These are phyloP conservation scores for Hemerocallis citrina DNA, from an alignment of 106 monocot genomes.

Conservation along the genomic window DNA sequence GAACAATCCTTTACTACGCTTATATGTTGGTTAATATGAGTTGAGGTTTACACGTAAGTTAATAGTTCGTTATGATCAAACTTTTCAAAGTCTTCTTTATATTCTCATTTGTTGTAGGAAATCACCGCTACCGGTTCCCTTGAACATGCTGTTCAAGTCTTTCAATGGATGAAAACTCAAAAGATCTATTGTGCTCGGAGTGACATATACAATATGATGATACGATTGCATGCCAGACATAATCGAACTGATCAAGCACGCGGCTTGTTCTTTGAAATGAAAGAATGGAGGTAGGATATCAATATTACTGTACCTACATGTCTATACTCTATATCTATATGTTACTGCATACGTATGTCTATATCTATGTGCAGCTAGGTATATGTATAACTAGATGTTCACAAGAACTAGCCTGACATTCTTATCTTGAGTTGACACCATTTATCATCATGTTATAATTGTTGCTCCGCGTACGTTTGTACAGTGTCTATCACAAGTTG, in stretches of 20 bases:
- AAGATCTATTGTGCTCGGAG: conserved; percentile 46
- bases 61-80: not conserved
- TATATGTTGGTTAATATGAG: not conserved
- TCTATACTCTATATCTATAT: not conserved
- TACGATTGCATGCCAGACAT: conserved; percentile 73
- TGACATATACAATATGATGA: conserved; percentile 59
- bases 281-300: conserved; percentile 62
- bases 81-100: not conserved
- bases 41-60: not conserved
- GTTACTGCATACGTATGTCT: not conserved
- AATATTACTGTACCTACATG: not conserved
- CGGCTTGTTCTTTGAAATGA: conserved; percentile 97
- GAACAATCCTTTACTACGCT: not conserved
- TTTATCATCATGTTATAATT: too few relatives aligned
- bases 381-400: too few relatives aligned
- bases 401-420: too few relatives aligned
- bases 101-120: conserved; percentile 49
- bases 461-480: too few relatives aligned
- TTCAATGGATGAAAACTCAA: conserved; percentile 95
- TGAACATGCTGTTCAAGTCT: conserved; percentile 75
- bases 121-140: conserved; percentile 61
- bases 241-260: conserved; percentile 91
- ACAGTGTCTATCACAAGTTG: too few relatives aligned
- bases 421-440: too few relatives aligned
- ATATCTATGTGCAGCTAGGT: too few relatives aligned